Evolutionary conservation across 2,329 filamentous ascomycete species (phyloP).

Genomic region (Colletotrichum chrysophilum): DNA sequence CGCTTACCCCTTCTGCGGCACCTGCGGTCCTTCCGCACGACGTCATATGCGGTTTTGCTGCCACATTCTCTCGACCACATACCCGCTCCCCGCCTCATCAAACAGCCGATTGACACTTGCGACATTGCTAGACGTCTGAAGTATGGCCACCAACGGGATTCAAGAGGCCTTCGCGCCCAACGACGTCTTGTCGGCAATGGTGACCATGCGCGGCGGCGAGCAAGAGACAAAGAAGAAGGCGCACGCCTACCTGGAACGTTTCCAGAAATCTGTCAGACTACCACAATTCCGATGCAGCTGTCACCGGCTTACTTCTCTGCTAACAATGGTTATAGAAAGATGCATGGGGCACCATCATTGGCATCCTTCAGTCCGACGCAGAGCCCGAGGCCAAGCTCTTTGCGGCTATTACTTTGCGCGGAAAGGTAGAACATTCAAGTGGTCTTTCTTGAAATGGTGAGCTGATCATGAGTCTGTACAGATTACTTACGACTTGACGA

Average conservation of each 20-base stretch:
- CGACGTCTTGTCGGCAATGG: conserved; percentile 82
- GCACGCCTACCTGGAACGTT: conserved; percentile 89
- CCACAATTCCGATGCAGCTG: conserved; percentile 24
- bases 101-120: background rate
- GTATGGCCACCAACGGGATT: conserved; percentile 71
- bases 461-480: conserved; percentile 40
- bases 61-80: background rate
- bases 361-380: conserved; percentile 81
- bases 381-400: conserved; percentile 90
- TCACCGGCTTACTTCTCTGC: background rate
- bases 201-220: conserved; percentile 88
- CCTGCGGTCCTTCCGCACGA: background rate
- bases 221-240: conserved; percentile 86
- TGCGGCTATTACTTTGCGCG: conserved; percentile 94
- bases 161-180: conserved; percentile 77
- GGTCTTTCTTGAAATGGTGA: conserved; percentile 5
- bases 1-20: background rate
- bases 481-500: conserved; percentile 92
- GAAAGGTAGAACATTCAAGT: conserved; percentile 73
- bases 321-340: conserved; percentile 65
- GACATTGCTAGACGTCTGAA: conserved; percentile 16
- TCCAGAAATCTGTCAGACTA: conserved; percentile 92
- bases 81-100: background rate
- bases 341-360: conserved; percentile 89
- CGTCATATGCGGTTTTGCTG: conserved; percentile 1